Percentiles rank a stretch among this genome's conserved stretches.
These are phyloP conservation scores for Phytophthora agathidicida DNA, from an alignment of 352 stramenopile genomes.

Conservation along the genomic window DNA sequence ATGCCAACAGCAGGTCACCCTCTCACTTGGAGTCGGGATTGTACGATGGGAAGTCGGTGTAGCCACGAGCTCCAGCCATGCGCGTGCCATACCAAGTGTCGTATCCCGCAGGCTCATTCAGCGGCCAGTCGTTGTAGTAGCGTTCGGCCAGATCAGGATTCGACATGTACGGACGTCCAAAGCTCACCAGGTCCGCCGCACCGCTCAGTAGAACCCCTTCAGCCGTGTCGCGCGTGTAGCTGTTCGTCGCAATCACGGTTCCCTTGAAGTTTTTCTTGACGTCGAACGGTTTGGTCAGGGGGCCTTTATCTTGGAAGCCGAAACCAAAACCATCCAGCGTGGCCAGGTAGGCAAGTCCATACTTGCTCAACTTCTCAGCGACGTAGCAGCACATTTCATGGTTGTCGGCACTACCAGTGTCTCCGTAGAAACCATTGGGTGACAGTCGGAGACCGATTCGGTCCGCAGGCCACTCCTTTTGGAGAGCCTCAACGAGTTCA, in stretches of 20 bases:
- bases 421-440: slow-evolving; percentile 32
- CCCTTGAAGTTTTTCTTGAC: slow-evolving; percentile 44
- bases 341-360: slow-evolving; percentile 49
- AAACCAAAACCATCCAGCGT: slow-evolving; percentile 46
- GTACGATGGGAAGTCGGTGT: slow-evolving; percentile 33
- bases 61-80: slow-evolving; percentile 25
- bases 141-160: slow-evolving; percentile 35
- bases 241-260: slow-evolving; percentile 35
- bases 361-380: slow-evolving; percentile 34
- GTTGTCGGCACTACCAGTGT: slow-evolving; percentile 46
- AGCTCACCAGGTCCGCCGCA: slow-evolving; percentile 28
- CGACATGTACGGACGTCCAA: slow-evolving; percentile 39
- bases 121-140: slow-evolving; percentile 33
- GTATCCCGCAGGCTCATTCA: slow-evolving; percentile 30
- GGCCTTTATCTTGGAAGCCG: slow-evolving; percentile 41
- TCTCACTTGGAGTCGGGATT: neutral
- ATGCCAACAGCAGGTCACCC: neutral
- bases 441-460: slow-evolving; percentile 39
- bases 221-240: slow-evolving; percentile 41
- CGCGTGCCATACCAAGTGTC: slow-evolving; percentile 29
- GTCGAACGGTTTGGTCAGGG: slow-evolving; percentile 33
- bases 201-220: slow-evolving; percentile 32
- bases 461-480: slow-evolving; percentile 29
- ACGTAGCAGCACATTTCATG: slow-evolving; percentile 49
- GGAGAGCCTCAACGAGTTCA: slow-evolving; percentile 64